Evolutionary conservation across 805 yeast genomes (phyloP).

Genomic region (Kluyveromyces dobzhanskii): DNA sequence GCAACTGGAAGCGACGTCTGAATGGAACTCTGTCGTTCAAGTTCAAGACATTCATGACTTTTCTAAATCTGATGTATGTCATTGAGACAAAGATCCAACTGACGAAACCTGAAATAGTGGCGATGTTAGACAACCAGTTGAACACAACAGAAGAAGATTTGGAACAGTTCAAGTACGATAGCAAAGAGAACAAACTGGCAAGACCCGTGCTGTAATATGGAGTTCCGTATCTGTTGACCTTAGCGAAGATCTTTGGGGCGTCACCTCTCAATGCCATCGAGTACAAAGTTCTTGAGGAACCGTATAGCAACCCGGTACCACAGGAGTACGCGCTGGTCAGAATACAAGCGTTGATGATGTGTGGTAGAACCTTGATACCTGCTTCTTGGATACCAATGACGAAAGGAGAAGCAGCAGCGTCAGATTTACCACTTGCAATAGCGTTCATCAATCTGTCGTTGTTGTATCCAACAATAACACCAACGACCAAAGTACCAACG

Average conservation of each 20-base stretch:
- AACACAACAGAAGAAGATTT: constrained; percentile 42
- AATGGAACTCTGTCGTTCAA: constrained; percentile 46
- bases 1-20: constrained; percentile 46
- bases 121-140: constrained; percentile 54
- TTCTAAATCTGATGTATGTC: constrained; percentile 50
- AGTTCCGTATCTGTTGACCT: constrained; percentile 41
- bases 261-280: constrained; percentile 37
- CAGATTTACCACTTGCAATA: constrained; percentile 23
- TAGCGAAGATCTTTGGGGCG: constrained; percentile 39
- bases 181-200: constrained; percentile 26
- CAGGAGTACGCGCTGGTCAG: constrained; percentile 37
- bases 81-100: constrained; percentile 45
- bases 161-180: constrained; percentile 45
- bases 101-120: constrained; percentile 53
- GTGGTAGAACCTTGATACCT: constrained; percentile 40
- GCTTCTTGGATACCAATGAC: constrained; percentile 43
- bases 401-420: constrained; percentile 41
- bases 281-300: constrained; percentile 40
- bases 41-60: constrained; percentile 44
- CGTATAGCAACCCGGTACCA: constrained; percentile 38
- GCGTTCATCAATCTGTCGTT: constrained; percentile 35
- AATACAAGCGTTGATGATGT: constrained; percentile 40
- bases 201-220: constrained; percentile 32
- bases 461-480: constrained; percentile 48
- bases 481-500: constrained; percentile 43